phyloP scores from a whole-genome alignment of 257 asterid genomes.

The Fraxinus anomala region DNA sequence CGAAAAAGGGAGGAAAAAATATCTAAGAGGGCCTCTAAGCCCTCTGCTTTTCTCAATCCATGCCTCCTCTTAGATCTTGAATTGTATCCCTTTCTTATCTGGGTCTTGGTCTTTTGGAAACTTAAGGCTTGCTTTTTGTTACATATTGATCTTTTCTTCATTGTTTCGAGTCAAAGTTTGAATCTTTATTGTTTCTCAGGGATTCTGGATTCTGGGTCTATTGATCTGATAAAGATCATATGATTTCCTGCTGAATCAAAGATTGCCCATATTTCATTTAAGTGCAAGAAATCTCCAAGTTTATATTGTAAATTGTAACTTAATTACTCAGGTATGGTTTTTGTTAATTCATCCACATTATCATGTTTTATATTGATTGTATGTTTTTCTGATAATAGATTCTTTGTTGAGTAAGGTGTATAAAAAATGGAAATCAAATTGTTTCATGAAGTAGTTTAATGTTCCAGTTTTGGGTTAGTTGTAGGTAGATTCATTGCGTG shows the following conservation, averaged over 20 bases:
- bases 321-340: conserved; percentile 32
- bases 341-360: conserved; percentile 55
- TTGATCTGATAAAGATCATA: conserved; percentile 67
- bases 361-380: conserved; percentile 33
- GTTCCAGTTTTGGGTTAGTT: conserved; percentile 34
- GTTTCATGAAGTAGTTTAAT: conserved; percentile 15
- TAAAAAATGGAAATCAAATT: conserved; percentile 19
- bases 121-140: conserved; percentile 23
- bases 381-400: conserved; percentile 27
- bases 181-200: conserved; percentile 41
- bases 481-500: conserved; percentile 44
- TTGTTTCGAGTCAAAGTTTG: conserved; percentile 37
- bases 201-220: conserved; percentile 58
- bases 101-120: conserved; percentile 51
- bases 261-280: conserved; percentile 36
- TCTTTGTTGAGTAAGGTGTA: conserved; percentile 14
- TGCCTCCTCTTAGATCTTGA: conserved; percentile 86
- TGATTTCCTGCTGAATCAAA: conserved; percentile 46
- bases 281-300: conserved; percentile 38
- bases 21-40: conserved; percentile 65
- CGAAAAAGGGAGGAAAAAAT: conserved; percentile 38
- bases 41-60: conserved; percentile 61
- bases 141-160: conserved; percentile 35
- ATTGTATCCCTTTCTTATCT: conserved; percentile 46
- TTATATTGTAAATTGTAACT: conserved; percentile 35